Conservation (phyloP, 2,329 filamentous ascomycete species). For the Massarina eburnea region DNA sequence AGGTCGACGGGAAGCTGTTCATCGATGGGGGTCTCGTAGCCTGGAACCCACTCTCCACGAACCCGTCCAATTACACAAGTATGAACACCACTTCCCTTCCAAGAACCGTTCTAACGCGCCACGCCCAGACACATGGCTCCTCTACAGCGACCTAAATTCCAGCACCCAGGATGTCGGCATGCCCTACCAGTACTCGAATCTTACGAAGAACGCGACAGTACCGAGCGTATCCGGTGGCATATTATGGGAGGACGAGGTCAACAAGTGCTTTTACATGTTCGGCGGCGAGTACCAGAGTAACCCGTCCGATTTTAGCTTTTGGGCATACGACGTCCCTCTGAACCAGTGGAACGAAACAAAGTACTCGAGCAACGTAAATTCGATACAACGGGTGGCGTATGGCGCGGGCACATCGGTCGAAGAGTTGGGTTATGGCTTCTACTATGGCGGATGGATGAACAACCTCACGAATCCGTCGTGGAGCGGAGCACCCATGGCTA, state of each 20-base stretch:
- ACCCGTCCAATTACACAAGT: conserved; percentile 60
- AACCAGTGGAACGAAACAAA: conserved; percentile 58
- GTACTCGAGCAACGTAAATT: conserved; percentile 35
- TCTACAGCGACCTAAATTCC: conserved; percentile 59
- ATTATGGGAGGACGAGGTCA: conserved; percentile 63
- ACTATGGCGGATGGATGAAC: conserved; percentile 65
- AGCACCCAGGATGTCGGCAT: conserved; percentile 41
- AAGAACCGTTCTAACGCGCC: conserved; percentile 13
- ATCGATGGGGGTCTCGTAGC: conserved; percentile 64
- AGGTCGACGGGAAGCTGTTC: conserved; percentile 62
- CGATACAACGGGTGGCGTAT: conserved; percentile 54
- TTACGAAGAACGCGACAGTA: conserved; percentile 61
- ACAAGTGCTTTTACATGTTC: conserved; percentile 65
- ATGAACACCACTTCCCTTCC: conserved; percentile 28
- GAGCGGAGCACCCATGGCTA: conserved; percentile 52
- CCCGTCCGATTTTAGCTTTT: conserved; percentile 54
- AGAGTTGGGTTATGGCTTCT: conserved; percentile 59
- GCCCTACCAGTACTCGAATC: conserved; percentile 59
- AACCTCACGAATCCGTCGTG: conserved; percentile 56
- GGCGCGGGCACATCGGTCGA: conserved; percentile 60
- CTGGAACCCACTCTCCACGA: conserved; percentile 54
- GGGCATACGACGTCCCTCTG: conserved; percentile 60
- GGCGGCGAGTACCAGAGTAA: conserved; percentile 57
- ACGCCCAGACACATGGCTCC: conserved; percentile 53
- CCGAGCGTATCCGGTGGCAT: conserved; percentile 53